phyloP scores from a whole-genome alignment of 306 rosid species.

The Dalbergia cultrata region DNA sequence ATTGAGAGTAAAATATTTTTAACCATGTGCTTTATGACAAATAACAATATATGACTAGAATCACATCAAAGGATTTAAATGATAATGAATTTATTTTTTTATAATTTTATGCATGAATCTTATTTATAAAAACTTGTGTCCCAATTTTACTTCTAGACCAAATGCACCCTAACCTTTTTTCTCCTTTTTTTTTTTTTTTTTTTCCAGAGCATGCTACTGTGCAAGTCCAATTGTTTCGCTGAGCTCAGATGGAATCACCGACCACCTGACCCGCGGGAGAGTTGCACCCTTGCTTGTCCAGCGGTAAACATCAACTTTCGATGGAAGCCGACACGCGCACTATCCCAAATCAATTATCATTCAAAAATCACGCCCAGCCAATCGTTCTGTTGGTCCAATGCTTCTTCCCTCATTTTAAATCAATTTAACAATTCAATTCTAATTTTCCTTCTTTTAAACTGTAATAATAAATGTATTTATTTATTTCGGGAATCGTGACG shows the following conservation, averaged over 20 bases:
- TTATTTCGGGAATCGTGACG: constrained; percentile 20
- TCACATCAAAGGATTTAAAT: too few relatives aligned
- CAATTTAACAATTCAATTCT: not conserved
- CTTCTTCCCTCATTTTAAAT: not conserved
- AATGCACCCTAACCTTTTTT: too few relatives aligned
- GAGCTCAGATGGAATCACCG: constrained; percentile 14
- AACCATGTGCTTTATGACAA: too few relatives aligned
- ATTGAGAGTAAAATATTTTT: too few relatives aligned
- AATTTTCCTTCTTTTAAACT: not conserved
- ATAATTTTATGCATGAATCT: too few relatives aligned
- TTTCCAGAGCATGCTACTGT: too few relatives aligned
- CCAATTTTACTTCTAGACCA: too few relatives aligned
- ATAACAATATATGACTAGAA: too few relatives aligned
- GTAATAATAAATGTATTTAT: not conserved
- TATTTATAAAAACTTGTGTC: too few relatives aligned
- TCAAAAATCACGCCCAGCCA: not conserved
- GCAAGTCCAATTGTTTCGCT: not conserved
- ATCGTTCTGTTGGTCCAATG: not conserved
- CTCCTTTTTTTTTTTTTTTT: too few relatives aligned
- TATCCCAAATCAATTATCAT: not conserved
- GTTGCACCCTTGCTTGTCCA: not conserved
- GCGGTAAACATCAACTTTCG: not conserved
- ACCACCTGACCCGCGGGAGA: constrained; percentile 4
- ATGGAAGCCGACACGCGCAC: not conserved
- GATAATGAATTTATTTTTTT: too few relatives aligned